These are phyloP conservation scores for Trichosporon asahii DNA, from an alignment of 1,284 basidiomycete species.

Conservation along the genomic window DNA sequence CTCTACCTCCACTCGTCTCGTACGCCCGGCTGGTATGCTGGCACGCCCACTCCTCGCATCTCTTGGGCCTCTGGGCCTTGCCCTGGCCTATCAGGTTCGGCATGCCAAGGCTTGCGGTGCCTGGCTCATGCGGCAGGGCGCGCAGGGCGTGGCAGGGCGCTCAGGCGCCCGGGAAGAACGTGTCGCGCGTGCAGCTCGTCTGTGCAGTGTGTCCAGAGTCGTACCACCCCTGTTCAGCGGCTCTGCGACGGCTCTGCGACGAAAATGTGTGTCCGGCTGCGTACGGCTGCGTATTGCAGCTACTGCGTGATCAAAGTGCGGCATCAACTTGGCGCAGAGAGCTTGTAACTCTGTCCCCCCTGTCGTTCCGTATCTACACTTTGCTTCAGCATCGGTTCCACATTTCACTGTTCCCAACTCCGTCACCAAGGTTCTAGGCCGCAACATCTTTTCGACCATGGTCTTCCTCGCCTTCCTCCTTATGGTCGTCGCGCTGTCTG, in stretches of 20 bases:
- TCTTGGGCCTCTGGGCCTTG: not conserved
- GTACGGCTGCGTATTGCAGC: not conserved
- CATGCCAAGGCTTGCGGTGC: not conserved
- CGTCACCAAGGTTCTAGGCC: not conserved
- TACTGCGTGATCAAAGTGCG: not conserved
- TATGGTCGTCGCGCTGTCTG: conserved; percentile 1
- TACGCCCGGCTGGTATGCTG: not conserved
- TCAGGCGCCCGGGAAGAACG: not conserved
- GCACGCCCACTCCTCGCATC: not conserved
- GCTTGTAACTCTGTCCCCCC: not conserved
- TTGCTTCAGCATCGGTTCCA: not conserved
- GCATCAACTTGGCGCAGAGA: not conserved
- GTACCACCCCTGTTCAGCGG: not conserved
- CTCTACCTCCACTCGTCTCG: not conserved
- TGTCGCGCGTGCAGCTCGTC: not conserved
- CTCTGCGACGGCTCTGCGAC: not conserved
- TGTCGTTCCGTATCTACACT: not conserved
- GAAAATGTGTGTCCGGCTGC: not conserved
- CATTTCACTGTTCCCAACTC: not conserved
- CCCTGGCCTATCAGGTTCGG: not conserved
- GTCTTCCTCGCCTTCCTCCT: conserved; percentile 7
- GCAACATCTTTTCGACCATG: not conserved
- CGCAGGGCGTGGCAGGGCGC: not conserved
- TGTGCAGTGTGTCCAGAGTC: not conserved
- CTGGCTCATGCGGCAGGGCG: not conserved